Evolutionary conservation across 805 yeast species (phyloP).

Genomic region (Wickerhamiella kazuoi): DNA sequence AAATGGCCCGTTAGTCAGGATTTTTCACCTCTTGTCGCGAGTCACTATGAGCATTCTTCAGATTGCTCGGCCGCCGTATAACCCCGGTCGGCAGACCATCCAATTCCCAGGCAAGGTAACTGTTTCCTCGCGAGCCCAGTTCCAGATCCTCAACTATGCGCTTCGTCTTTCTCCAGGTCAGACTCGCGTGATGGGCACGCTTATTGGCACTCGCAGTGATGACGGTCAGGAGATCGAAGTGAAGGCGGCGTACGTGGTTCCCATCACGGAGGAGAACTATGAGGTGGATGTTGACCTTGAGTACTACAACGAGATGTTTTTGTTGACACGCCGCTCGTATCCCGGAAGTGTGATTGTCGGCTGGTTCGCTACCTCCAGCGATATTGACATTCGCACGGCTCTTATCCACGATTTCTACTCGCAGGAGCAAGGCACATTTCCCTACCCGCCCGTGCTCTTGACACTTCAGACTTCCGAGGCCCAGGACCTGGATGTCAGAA

Average conservation of each 20-base stretch:
- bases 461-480: conserved; percentile 45
- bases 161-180: conserved; percentile 38
- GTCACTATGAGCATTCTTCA: conserved; percentile 6
- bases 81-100: conserved; percentile 12
- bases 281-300: conserved; percentile 63
- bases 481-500: conserved; percentile 35
- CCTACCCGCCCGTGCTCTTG: conserved; percentile 63
- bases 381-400: conserved; percentile 54
- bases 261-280: conserved; percentile 58
- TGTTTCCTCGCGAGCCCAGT: conserved; percentile 52
- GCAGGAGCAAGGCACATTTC: conserved; percentile 50
- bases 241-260: conserved; percentile 63
- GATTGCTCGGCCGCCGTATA: conserved; percentile 10
- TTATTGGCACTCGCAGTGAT: conserved; percentile 65
- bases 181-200: conserved; percentile 58
- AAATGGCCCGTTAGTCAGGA: not conserved
- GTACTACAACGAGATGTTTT: conserved; percentile 51
- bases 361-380: conserved; percentile 50
- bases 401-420: conserved; percentile 69
- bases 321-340: conserved; percentile 56
- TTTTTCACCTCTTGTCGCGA: not conserved
- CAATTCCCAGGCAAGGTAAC: conserved; percentile 24
- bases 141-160: conserved; percentile 59
- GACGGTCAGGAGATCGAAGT: conserved; percentile 63
- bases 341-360: conserved; percentile 68